These are phyloP conservation scores for Pharus latifolius DNA, from an alignment of 176 grass and related monocot genomes.

Conservation along the genomic window DNA sequence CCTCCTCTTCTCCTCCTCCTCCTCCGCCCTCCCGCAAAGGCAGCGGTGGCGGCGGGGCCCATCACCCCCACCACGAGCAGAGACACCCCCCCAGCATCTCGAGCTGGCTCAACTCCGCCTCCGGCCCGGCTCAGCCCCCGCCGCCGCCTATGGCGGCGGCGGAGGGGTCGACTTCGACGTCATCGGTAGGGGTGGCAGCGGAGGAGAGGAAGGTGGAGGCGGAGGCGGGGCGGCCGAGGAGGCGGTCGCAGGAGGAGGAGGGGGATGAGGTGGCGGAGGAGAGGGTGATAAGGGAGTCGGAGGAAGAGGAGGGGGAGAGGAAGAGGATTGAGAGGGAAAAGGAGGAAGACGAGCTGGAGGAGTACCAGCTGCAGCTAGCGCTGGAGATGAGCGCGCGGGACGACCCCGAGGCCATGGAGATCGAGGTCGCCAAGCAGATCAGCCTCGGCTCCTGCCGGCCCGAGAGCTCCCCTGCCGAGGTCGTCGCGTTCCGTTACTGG, in stretches of 20 bases:
- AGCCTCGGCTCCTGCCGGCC: constrained; percentile 65
- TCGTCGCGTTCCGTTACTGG: constrained; percentile 73
- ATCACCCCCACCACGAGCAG: constrained; percentile 28
- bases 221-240: background rate
- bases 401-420: constrained; percentile 94
- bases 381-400: constrained; percentile 45
- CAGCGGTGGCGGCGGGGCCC: background rate
- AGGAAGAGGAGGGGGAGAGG: constrained; percentile 3
- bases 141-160: constrained; percentile 2
- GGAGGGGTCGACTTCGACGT: constrained; percentile 11
- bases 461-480: constrained; percentile 44
- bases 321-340: constrained; percentile 8
- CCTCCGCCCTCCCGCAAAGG: constrained; percentile 29
- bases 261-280: constrained; percentile 7
- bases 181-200: background rate
- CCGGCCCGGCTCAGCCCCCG: constrained; percentile 13
- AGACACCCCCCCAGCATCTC: constrained; percentile 42
- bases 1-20: background rate
- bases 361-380: constrained; percentile 49
- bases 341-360: constrained; percentile 52
- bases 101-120: constrained; percentile 66
- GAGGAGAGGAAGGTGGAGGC: constrained; percentile 11
- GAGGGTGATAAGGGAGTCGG: background rate
- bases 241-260: constrained; percentile 27
- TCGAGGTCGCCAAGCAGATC: constrained; percentile 92